These are phyloP conservation scores for Pachysandra terminalis DNA, from an alignment of 164 flowering plant species.

Conservation along the genomic window DNA sequence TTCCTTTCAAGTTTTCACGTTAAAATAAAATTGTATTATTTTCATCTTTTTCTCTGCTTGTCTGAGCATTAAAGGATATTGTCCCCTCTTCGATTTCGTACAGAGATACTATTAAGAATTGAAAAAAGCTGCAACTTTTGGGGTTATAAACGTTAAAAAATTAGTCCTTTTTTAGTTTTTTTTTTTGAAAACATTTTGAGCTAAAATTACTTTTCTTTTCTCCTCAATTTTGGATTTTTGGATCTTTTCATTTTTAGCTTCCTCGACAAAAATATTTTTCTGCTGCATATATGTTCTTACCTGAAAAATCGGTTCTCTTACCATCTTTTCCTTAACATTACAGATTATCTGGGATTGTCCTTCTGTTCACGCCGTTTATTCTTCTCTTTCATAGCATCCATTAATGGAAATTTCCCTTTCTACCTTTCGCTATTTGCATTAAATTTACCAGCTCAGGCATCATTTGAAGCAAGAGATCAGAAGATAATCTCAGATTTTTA, in stretches of 20 bases:
- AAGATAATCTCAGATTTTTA: not conserved
- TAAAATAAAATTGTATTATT: not conserved
- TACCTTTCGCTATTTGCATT: constrained; percentile 1
- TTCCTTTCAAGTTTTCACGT: too few species aligned
- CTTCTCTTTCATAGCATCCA: not conserved
- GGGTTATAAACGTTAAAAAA: too few species aligned
- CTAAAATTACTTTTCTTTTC: too few species aligned
- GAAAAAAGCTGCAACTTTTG: too few species aligned
- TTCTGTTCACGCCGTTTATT: not conserved
- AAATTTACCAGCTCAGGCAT: constrained; percentile 15
- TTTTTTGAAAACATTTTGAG: too few species aligned
- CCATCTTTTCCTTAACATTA: too few species aligned
- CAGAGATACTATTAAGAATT: constrained; percentile 3
- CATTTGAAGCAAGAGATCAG: constrained; percentile 19
- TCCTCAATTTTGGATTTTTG: too few species aligned
- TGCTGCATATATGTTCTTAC: not conserved
- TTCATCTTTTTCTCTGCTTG: not conserved
- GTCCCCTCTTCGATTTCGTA: not conserved
- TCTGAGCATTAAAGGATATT: constrained; percentile 3
- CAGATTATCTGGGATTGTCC: not conserved
- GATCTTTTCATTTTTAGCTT: not conserved
- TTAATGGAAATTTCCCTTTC: not conserved
- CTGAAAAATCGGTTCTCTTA: not conserved
- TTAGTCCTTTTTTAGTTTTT: too few species aligned
- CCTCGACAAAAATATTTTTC: not conserved